phyloP scores from a whole-genome alignment of 2,329 filamentous ascomycete species.

The Cercospora sp. region DNA sequence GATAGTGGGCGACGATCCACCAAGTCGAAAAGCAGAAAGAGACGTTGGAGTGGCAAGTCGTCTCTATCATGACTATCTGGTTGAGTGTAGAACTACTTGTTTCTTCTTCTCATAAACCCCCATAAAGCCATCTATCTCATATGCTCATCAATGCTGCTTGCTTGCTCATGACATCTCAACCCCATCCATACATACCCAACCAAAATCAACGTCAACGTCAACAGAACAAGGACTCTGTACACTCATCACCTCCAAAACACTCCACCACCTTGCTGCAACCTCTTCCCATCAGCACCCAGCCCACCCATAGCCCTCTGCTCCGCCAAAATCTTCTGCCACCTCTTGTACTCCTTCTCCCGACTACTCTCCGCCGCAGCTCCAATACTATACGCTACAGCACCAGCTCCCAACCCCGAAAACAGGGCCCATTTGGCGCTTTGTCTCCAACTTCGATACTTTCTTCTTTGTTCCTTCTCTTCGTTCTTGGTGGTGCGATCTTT shows the following conservation, averaged over 20 bases:
- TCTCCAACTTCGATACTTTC: conserved; percentile 38
- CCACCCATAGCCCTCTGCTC: conserved; percentile 17
- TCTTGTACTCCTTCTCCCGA: conserved; percentile 27
- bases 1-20: too few relatives aligned
- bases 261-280: conserved; percentile 3
- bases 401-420: conserved; percentile 57
- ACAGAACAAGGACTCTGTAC: background rate
- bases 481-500: conserved; percentile 1
- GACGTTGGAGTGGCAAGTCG: background rate
- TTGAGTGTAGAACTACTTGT: background rate
- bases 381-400: conserved; percentile 58
- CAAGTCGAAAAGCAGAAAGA: background rate
- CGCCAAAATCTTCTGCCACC: conserved; percentile 30
- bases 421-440: conserved; percentile 45
- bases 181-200: background rate
- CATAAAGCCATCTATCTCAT: background rate
- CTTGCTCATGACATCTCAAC: background rate
- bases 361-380: conserved; percentile 57
- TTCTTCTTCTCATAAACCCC: background rate
- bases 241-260: conserved; percentile 11
- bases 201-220: background rate
- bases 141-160: background rate
- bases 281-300: conserved; percentile 8
- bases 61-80: background rate
- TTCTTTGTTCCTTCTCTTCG: conserved; percentile 20